Evolutionary conservation across 2,329 filamentous ascomycete genomes (phyloP).

Genomic region (Aureobasidium sp.): DNA sequence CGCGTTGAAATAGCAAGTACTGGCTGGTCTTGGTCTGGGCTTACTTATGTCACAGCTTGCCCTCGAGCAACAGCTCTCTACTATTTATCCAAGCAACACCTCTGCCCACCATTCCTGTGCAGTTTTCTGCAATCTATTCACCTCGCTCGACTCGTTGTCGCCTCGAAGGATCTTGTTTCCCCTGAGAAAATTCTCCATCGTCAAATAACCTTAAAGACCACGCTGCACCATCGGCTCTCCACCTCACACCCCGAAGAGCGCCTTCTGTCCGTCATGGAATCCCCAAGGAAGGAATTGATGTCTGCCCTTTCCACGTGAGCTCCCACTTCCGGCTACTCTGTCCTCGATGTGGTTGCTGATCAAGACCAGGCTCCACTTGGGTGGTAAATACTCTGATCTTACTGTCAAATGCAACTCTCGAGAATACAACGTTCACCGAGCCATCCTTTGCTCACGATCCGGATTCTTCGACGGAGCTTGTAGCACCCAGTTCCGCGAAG

Average conservation of each 20-base stretch:
- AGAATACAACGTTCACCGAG: constrained; percentile 40
- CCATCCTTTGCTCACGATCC: constrained; percentile 40
- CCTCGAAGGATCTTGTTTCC: not conserved
- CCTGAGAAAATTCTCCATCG: not conserved
- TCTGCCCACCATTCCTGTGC: not conserved
- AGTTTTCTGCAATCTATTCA: not conserved
- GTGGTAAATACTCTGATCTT: constrained; percentile 39
- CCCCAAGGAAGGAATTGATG: constrained; percentile 36
- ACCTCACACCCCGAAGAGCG: constrained; percentile 1
- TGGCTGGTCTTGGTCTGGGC: not conserved
- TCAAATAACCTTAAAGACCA: constrained; percentile 9
- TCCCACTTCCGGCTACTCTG: not conserved
- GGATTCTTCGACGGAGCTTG: constrained; percentile 36
- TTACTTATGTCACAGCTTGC: constrained; percentile 12
- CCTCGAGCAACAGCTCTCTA: not conserved
- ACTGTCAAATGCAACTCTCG: constrained; percentile 37
- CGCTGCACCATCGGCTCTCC: constrained; percentile 12
- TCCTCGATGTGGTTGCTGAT: constrained; percentile 16
- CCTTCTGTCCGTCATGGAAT: constrained; percentile 24
- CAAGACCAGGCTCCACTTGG: constrained; percentile 25
- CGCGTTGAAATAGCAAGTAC: not conserved
- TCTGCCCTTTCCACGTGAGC: constrained; percentile 40
- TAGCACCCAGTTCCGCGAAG: constrained; percentile 27
- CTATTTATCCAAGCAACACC: not conserved
- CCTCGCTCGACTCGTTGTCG: not conserved